These are phyloP conservation scores for Neonectria hederae DNA, from an alignment of 2,329 filamentous ascomycete genomes.

Conservation along the genomic window DNA sequence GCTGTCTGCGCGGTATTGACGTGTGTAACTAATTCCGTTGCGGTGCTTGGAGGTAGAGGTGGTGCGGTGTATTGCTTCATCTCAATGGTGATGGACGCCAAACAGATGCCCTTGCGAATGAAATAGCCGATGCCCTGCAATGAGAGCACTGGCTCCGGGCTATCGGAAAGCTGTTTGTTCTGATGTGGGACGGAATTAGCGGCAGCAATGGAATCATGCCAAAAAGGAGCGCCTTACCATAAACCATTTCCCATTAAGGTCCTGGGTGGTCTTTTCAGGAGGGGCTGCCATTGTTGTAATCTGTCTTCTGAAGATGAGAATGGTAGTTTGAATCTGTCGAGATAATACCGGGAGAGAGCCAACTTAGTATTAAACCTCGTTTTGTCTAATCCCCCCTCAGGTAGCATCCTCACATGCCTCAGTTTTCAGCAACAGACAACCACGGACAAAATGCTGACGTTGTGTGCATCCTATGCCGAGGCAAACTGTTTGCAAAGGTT, in stretches of 20 bases:
- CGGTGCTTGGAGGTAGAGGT: conserved; percentile 51
- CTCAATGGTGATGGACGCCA: conserved; percentile 74
- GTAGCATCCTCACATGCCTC: too few species aligned
- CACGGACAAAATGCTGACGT: too few species aligned
- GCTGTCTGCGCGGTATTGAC: conserved; percentile 79
- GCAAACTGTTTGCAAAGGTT: too few species aligned
- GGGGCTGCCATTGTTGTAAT: conserved; percentile 73
- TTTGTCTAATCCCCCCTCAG: too few species aligned
- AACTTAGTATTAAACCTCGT: too few species aligned
- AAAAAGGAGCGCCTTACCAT: conserved; percentile 63
- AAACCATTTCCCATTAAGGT: conserved; percentile 75
- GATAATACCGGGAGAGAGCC: too few species aligned
- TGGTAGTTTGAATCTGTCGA: background rate
- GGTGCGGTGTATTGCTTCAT: conserved; percentile 63
- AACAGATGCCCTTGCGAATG: conserved; percentile 74
- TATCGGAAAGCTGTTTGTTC: conserved; percentile 80
- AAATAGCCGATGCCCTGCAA: conserved; percentile 79
- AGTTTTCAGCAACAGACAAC: too few species aligned
- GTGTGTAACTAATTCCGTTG: conserved; percentile 59
- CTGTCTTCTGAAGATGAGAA: background rate
- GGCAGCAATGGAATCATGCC: too few species aligned
- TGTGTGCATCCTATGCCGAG: too few species aligned
- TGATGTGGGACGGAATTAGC: conserved; percentile 45
- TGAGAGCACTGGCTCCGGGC: conserved; percentile 72
- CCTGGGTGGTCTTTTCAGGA: conserved; percentile 68